These are phyloP conservation scores for Dendrobium huoshanense DNA, from an alignment of 106 monocot species.

Conservation along the genomic window DNA sequence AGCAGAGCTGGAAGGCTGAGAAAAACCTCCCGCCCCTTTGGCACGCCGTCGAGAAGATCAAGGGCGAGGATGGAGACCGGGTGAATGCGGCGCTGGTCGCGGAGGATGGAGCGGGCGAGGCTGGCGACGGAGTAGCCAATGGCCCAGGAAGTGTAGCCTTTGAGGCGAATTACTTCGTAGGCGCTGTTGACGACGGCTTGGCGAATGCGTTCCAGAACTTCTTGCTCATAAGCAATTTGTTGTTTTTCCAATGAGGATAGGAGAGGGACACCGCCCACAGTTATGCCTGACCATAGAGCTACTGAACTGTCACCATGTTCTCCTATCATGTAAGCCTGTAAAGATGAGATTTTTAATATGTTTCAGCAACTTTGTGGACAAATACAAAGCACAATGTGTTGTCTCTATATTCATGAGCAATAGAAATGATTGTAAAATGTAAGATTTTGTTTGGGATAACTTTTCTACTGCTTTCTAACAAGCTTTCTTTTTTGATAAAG, in stretches of 20 bases:
- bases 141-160: constrained; percentile 93
- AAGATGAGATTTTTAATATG: not conserved
- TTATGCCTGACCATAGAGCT: constrained; percentile 91
- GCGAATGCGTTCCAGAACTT: constrained; percentile 56
- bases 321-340: constrained; percentile 83
- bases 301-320: constrained; percentile 98
- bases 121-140: constrained; percentile 81
- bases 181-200: constrained; percentile 66
- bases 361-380: no score
- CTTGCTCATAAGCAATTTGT: constrained; percentile 28
- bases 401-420: no score
- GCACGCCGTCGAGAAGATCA: constrained; percentile 56
- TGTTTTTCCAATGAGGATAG: constrained; percentile 38
- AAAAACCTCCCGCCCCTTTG: constrained; percentile 51
- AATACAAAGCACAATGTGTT: no score
- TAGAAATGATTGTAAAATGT: no score
- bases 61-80: constrained; percentile 66
- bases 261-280: constrained; percentile 66
- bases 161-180: constrained; percentile 77
- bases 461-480: no score
- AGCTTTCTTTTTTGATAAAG: no score
- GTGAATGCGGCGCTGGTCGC: constrained; percentile 79
- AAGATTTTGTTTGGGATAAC: no score
- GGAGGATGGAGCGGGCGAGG: constrained; percentile 57
- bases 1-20: constrained; percentile 77